Evolutionary conservation across 139 green algal genomes (phyloP).

Genomic region (Auxenochlorella pyrenoidosa): DNA sequence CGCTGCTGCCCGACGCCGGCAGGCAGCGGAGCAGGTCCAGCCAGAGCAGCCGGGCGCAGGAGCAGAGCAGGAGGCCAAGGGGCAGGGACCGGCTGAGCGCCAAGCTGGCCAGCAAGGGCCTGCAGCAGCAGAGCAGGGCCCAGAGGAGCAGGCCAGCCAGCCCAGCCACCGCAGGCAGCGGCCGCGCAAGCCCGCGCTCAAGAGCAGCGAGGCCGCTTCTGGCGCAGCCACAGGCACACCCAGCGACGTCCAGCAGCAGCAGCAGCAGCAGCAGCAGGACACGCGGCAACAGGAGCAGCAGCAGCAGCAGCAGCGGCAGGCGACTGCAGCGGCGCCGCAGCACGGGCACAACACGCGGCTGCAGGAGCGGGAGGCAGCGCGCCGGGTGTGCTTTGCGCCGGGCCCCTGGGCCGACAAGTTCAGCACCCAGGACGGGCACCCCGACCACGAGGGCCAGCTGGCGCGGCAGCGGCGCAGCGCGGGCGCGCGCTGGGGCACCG

Average conservation of each 20-base stretch:
- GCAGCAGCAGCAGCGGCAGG: neutral
- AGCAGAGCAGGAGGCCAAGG: no score
- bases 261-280: constrained; percentile 12
- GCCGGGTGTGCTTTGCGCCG: constrained; percentile 38
- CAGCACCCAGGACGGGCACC: constrained; percentile 42
- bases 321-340: neutral
- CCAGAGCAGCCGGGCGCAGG: neutral
- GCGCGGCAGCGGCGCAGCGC: constrained; percentile 30
- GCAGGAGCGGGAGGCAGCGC: neutral
- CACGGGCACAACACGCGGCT: constrained; percentile 17
- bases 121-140: no score
- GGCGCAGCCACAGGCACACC: neutral
- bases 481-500: constrained; percentile 22
- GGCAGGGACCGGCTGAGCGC: no score
- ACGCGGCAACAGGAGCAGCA: neutral
- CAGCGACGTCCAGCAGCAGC: neutral
- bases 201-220: neutral
- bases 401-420: constrained; percentile 41
- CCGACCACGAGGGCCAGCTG: constrained; percentile 40
- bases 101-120: no score
- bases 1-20: neutral
- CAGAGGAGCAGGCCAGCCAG: neutral
- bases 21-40: neutral
- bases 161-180: neutral
- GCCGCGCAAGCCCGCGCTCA: constrained; percentile 9